phyloP scores from a whole-genome alignment of 257 asterid species.

The Solanum rostratum region DNA sequence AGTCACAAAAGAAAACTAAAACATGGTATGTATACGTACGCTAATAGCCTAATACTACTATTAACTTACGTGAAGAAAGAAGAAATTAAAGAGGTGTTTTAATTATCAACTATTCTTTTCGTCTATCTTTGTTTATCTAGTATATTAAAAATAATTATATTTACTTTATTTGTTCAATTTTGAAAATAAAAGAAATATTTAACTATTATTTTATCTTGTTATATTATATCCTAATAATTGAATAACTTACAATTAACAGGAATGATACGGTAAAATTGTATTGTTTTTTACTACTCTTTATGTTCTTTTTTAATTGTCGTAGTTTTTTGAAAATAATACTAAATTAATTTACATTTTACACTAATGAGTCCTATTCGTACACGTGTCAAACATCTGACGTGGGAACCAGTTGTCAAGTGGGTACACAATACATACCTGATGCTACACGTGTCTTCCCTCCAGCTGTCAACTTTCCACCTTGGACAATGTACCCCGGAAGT shows the following conservation, averaged over 20 bases:
- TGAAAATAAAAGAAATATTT: neutral
- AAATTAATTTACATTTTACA: neutral
- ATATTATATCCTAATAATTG: no score
- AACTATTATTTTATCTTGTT: neutral
- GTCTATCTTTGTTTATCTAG: no score
- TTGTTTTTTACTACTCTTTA: no score
- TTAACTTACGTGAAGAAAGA: slow-evolving; percentile 6
- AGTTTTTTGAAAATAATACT: no score
- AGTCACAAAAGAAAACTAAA: neutral
- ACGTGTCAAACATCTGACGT: slow-evolving; percentile 1
- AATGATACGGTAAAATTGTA: no score
- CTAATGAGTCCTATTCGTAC: neutral
- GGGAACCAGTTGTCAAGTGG: slow-evolving; percentile 12
- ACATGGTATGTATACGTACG: neutral
- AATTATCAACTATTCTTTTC: slow-evolving; percentile 3
- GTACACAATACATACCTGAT: neutral
- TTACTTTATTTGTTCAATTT: neutral
- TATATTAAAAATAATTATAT: neutral
- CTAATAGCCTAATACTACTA: neutral
- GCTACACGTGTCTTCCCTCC: slow-evolving; percentile 4
- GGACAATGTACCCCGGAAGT: neutral
- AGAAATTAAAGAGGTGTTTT: neutral
- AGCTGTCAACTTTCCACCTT: neutral
- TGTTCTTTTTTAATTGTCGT: no score
- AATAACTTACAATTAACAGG: no score